Conservation (phyloP, 192 early-diverging fungal species). For the Backusella liffmaniae region DNA sequence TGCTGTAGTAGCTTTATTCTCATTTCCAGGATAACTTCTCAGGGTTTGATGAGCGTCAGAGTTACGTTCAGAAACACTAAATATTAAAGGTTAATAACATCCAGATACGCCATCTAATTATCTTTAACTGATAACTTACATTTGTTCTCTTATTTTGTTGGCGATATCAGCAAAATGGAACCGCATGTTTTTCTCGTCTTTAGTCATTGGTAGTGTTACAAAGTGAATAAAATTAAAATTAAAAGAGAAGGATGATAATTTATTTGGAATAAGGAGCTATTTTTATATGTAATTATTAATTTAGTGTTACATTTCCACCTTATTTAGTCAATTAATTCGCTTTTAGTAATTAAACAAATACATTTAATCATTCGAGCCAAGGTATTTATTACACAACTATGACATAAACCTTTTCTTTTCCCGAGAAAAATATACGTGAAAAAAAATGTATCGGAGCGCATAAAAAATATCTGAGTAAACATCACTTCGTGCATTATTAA, state of each 20-base stretch:
- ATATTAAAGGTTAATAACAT: background rate
- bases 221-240: background rate
- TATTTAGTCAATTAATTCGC: conserved; percentile 6
- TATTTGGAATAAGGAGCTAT: background rate
- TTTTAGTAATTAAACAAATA: background rate
- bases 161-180: background rate
- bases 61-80: conserved; percentile 6
- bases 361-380: no score
- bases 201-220: background rate
- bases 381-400: background rate
- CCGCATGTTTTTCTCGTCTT: background rate
- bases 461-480: background rate
- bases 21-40: conserved; percentile 38
- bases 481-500: background rate
- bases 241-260: background rate
- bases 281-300: background rate
- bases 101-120: background rate
- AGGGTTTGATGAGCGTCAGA: conserved; percentile 43
- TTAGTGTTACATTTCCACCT: background rate
- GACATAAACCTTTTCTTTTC: background rate
- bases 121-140: background rate
- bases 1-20: conserved; percentile 14
- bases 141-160: background rate
- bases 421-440: background rate
- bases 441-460: background rate